Conservation (phyloP, 2,329 filamentous ascomycete genomes). For the Aspergillus transmontanensis region DNA sequence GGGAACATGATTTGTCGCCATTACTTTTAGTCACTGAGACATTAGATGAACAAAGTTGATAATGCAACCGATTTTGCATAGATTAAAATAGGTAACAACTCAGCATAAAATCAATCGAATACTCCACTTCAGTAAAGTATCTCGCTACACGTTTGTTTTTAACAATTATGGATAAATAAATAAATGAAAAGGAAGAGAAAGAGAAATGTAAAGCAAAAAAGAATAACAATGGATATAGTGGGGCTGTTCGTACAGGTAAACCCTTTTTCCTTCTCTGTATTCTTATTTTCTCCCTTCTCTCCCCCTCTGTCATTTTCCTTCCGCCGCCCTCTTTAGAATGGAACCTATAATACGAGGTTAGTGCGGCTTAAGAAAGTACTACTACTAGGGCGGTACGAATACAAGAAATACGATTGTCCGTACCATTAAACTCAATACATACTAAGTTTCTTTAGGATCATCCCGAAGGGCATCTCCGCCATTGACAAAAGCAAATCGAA, state of each 20-base stretch:
- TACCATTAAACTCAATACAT: neutral
- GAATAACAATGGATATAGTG: neutral
- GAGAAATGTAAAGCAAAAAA: neutral
- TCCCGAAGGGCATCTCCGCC: neutral
- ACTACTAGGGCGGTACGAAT: neutral
- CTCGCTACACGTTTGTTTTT: neutral
- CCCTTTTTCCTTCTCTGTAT: neutral
- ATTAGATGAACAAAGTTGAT: neutral
- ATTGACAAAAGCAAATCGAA: neutral
- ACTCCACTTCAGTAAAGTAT: neutral
- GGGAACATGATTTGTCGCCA: neutral
- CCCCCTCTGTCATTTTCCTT: neutral
- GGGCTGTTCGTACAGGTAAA: neutral
- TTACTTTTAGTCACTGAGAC: neutral
- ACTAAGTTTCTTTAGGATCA: neutral
- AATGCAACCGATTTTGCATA: neutral
- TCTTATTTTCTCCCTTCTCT: neutral
- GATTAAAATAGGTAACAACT: neutral
- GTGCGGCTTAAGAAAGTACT: neutral
- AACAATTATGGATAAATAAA: neutral
- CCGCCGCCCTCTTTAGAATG: neutral
- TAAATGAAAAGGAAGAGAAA: neutral
- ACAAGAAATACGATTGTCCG: neutral
- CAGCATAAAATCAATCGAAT: neutral
- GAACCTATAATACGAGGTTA: slow-evolving; percentile 5